Evolutionary conservation across 208 protist genomes (phyloP).

Genomic region (Trypanosomatidae sp.): DNA sequence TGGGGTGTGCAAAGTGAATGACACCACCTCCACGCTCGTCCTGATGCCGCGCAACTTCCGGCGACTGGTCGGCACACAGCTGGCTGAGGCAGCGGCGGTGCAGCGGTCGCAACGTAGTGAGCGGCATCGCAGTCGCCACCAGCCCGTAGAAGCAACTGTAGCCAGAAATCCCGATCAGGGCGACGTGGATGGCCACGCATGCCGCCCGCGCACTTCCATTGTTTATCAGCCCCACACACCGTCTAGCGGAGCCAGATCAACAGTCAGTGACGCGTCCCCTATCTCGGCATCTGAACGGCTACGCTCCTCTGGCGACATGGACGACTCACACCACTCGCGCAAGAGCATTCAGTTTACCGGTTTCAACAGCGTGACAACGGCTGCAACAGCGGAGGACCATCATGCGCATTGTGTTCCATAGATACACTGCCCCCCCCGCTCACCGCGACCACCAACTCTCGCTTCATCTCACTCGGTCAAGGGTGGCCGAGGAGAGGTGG

Average conservation of each 20-base stretch:
- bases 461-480: not conserved
- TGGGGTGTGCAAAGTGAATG: conserved; percentile 99
- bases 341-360: conserved; percentile 4
- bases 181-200: not conserved
- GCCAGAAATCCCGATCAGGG: not conserved
- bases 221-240: conserved; percentile 11
- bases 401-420: not conserved
- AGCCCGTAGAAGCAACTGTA: not conserved
- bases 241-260: conserved; percentile 18
- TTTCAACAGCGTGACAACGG: not conserved
- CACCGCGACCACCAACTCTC: not conserved
- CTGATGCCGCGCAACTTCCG: conserved; percentile 94
- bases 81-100: conserved; percentile 10
- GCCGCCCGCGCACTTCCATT: not conserved
- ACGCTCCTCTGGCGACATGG: not conserved
- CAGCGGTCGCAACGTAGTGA: conserved; percentile 1
- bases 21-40: conserved; percentile 97
- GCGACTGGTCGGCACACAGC: conserved; percentile 30
- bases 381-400: not conserved
- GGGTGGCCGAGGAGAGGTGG: not conserved
- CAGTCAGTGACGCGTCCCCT: not conserved
- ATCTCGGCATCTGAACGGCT: not conserved
- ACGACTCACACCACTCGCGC: not conserved
- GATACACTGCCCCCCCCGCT: not conserved
- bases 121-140: conserved; percentile 10